phyloP scores from a whole-genome alignment of 2,329 filamentous ascomycete genomes.

The Penicillium sp. region DNA sequence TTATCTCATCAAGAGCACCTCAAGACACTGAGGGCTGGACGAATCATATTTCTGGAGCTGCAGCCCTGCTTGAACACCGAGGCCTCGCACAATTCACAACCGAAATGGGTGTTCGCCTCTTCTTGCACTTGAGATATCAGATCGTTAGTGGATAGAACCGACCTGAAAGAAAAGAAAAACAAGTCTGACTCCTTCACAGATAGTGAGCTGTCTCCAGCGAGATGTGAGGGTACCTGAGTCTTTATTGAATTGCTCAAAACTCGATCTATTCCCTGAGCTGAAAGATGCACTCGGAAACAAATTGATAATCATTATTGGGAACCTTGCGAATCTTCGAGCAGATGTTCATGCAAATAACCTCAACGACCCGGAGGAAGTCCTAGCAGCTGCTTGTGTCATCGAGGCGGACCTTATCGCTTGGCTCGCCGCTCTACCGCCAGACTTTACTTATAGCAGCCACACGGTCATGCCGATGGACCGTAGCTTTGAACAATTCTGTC shows the following conservation, averaged over 20 bases:
- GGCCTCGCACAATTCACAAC: constrained; percentile 42
- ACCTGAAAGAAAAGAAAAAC: background rate
- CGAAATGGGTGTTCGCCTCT: constrained; percentile 54
- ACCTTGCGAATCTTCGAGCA: constrained; percentile 38
- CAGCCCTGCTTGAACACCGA: constrained; percentile 58
- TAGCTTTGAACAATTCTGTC: constrained; percentile 39
- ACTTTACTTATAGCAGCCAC: constrained; percentile 33
- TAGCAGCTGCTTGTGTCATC: constrained; percentile 36
- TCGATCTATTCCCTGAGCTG: constrained; percentile 35
- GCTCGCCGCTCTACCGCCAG: constrained; percentile 31
- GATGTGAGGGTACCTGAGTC: constrained; percentile 34
- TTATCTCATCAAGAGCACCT: constrained; percentile 47
- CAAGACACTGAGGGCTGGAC: constrained; percentile 57
- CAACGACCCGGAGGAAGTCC: constrained; percentile 31
- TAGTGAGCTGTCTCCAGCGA: constrained; percentile 42
- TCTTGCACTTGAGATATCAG: constrained; percentile 62
- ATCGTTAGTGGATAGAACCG: constrained; percentile 49
- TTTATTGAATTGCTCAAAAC: constrained; percentile 35
- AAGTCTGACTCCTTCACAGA: constrained; percentile 22
- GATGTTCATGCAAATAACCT: constrained; percentile 32
- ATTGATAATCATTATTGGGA: constrained; percentile 33
- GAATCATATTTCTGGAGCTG: constrained; percentile 63
- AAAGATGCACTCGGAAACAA: constrained; percentile 34
- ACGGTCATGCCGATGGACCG: constrained; percentile 29
- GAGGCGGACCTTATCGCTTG: constrained; percentile 40